phyloP scores from a whole-genome alignment of 208 protist genomes.

The Crithidia fasciculata region DNA sequence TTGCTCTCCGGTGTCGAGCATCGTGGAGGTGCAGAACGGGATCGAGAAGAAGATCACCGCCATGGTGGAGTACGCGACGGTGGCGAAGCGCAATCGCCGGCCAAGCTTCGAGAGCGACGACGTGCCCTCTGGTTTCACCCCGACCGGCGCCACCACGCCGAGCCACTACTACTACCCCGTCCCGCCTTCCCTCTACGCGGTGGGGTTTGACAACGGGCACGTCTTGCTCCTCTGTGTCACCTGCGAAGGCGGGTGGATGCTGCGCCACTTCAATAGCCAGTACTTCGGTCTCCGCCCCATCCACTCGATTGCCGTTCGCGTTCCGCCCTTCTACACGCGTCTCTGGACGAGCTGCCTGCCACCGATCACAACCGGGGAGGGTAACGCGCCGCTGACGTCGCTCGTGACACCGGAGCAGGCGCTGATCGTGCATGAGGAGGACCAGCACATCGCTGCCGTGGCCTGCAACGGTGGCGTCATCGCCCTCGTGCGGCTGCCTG shows the following conservation, averaged over 20 bases:
- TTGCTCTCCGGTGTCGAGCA: conserved; percentile 67
- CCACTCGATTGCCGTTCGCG: conserved; percentile 54
- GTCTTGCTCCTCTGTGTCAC: conserved; percentile 72
- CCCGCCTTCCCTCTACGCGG: conserved; percentile 72
- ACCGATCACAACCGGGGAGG: conserved; percentile 6
- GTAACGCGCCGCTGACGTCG: conserved; percentile 15
- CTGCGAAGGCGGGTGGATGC: conserved; percentile 61
- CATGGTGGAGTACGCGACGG: conserved; percentile 49
- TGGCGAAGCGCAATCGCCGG: conserved; percentile 46
- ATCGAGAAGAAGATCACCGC: conserved; percentile 59
- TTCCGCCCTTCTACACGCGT: conserved; percentile 67
- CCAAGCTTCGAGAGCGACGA: conserved; percentile 18
- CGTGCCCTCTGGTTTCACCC: conserved; percentile 7
- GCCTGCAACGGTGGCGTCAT: conserved; percentile 70
- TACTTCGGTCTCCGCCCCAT: conserved; percentile 60
- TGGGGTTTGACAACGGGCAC: conserved; percentile 81
- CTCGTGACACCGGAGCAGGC: conserved; percentile 40
- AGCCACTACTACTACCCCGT: conserved; percentile 45
- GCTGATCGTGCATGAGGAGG: conserved; percentile 60
- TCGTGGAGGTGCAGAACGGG: conserved; percentile 77
- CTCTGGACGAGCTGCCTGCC: conserved; percentile 55
- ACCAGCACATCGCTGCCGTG: conserved; percentile 64
- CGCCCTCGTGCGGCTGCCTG: conserved; percentile 56
- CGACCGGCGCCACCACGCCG: conserved; percentile 1
- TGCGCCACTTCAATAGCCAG: conserved; percentile 47